Conservation (phyloP, 805 yeast species). For the Suhomyces xylopsoci region DNA sequence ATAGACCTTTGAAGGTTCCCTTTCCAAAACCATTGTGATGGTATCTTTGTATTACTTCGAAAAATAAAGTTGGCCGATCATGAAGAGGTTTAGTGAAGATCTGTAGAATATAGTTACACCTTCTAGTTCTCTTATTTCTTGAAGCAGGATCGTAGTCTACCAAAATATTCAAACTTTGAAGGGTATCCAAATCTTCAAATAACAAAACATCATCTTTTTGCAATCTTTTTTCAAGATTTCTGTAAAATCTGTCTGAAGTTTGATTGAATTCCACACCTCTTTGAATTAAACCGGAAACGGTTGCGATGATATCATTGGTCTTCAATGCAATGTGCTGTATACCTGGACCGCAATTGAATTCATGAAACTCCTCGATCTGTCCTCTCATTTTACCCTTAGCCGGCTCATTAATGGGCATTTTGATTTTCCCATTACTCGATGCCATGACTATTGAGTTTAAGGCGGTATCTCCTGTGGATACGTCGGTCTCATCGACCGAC, state of each 20-base stretch:
- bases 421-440: slow-evolving; percentile 57
- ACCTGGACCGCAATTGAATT: slow-evolving; percentile 76
- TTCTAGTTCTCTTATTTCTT: slow-evolving; percentile 16
- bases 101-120: slow-evolving; percentile 70
- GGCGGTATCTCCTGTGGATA: slow-evolving; percentile 68
- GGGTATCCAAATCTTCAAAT: slow-evolving; percentile 48
- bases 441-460: slow-evolving; percentile 77
- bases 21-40: slow-evolving; percentile 87
- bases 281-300: slow-evolving; percentile 51
- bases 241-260: slow-evolving; percentile 59
- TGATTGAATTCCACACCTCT: slow-evolving; percentile 70
- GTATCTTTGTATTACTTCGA: slow-evolving; percentile 76
- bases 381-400: slow-evolving; percentile 63
- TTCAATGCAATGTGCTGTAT: slow-evolving; percentile 77
- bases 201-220: slow-evolving; percentile 41
- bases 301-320: slow-evolving; percentile 57
- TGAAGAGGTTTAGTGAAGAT: slow-evolving; percentile 73
- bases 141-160: slow-evolving; percentile 70
- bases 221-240: slow-evolving; percentile 45
- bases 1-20: slow-evolving; percentile 80
- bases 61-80: slow-evolving; percentile 78
- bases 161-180: slow-evolving; percentile 56
- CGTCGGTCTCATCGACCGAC: slow-evolving; percentile 79
- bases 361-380: slow-evolving; percentile 80
- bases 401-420: slow-evolving; percentile 86